Evolutionary conservation across 768 basidiomycete genomes (phyloP).

Genomic region (Multifurca ochricompacta): DNA sequence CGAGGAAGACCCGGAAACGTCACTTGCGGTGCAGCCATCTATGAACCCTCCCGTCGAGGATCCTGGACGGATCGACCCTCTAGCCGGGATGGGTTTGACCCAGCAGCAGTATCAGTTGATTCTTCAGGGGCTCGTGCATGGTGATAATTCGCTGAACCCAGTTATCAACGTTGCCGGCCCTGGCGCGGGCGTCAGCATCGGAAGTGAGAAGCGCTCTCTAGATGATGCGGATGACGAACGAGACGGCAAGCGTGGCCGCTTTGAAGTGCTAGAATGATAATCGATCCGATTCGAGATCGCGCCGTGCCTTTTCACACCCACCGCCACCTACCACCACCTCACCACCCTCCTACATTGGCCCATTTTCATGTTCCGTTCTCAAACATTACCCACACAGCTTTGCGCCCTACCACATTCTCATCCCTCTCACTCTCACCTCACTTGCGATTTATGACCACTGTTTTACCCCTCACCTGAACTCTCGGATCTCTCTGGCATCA

Average conservation of each 20-base stretch:
- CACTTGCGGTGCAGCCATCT: slow-evolving; percentile 30
- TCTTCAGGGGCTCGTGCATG: slow-evolving; percentile 61
- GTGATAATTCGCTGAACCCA: slow-evolving; percentile 31
- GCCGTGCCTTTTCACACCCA: background rate
- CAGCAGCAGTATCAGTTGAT: slow-evolving; percentile 85
- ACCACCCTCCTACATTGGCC: background rate
- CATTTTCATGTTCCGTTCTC: too few relatives aligned
- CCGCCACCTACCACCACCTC: background rate
- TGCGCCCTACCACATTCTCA: background rate
- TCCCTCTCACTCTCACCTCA: background rate
- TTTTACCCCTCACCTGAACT: too few relatives aligned
- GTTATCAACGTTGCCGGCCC: background rate
- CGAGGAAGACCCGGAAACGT: slow-evolving; percentile 37
- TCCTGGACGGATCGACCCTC: slow-evolving; percentile 51
- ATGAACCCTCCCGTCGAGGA: slow-evolving; percentile 16
- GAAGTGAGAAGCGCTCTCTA: slow-evolving; percentile 21
- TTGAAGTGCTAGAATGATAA: slow-evolving; percentile 33
- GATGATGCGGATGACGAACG: slow-evolving; percentile 29
- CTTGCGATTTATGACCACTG: too few relatives aligned
- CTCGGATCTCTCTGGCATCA: slow-evolving; percentile 10
- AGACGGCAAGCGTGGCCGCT: slow-evolving; percentile 34
- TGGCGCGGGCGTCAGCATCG: slow-evolving; percentile 31
- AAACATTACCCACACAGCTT: too few relatives aligned
- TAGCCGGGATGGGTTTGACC: slow-evolving; percentile 80
- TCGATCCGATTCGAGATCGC: background rate